A percentile compares a stretch with the other conserved stretches of the same genome.
Conservation (phyloP, 768 basidiomycete genomes). For the Thelephora ganbajun region DNA sequence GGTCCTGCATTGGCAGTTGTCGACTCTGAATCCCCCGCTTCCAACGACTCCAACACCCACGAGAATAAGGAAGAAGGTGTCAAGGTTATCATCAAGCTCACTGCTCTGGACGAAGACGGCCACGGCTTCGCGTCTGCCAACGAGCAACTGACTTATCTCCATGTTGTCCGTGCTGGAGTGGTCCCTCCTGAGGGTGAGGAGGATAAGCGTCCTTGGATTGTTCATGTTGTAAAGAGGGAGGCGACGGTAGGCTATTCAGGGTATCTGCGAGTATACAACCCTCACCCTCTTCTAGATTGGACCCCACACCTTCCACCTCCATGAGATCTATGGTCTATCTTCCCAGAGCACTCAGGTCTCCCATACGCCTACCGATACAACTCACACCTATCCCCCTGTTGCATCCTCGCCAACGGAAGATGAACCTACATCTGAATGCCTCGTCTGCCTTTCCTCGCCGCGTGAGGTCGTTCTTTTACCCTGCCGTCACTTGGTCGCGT, state of each 20-base stretch:
- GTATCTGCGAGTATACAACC: background rate
- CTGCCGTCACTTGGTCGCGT: conserved; percentile 88
- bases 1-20: conserved; percentile 73
- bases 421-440: conserved; percentile 76
- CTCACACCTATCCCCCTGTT: conserved; percentile 32
- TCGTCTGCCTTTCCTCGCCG: conserved; percentile 78
- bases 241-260: conserved; percentile 41
- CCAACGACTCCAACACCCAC: conserved; percentile 15
- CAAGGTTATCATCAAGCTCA: conserved; percentile 63
- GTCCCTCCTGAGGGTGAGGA: conserved; percentile 21
- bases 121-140: conserved; percentile 55
- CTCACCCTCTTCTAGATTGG: conserved; percentile 46
- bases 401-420: conserved; percentile 29
- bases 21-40: conserved; percentile 40
- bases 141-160: conserved; percentile 81
- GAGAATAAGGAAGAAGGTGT: conserved; percentile 47
- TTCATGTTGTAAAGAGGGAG: conserved; percentile 86
- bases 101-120: conserved; percentile 69
- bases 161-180: conserved; percentile 59
- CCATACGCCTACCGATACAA: conserved; percentile 19
- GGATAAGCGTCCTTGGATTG: conserved; percentile 69
- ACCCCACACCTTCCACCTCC: conserved; percentile 84
- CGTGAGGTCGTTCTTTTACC: conserved; percentile 88
- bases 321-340: conserved; percentile 88
- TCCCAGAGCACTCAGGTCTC: conserved; percentile 24